A percentile compares a stretch with the other conserved stretches of the same genome.
Conservation (phyloP, 306 rosid species). For the Mimosa bimucronata region DNA sequence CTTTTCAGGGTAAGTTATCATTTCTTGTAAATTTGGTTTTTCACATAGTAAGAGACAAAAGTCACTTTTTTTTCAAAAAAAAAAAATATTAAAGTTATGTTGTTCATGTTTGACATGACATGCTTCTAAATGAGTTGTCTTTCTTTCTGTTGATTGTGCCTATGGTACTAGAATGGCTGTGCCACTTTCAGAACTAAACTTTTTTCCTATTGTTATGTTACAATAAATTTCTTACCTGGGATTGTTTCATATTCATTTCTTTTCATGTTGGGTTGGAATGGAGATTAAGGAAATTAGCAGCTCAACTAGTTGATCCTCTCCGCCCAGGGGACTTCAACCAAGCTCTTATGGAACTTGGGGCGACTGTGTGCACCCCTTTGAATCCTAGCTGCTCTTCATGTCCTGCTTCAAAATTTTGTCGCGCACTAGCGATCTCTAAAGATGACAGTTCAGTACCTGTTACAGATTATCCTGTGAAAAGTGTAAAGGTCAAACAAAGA, state of each 20-base stretch:
- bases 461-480: conserved; percentile 82
- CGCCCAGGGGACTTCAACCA: conserved; percentile 96
- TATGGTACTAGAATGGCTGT: neutral
- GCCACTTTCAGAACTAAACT: neutral
- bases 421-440: conserved; percentile 61
- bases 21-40: neutral
- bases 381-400: conserved; percentile 81
- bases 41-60: neutral
- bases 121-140: conserved; percentile 20
- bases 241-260: conserved; percentile 24
- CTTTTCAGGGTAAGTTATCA: neutral
- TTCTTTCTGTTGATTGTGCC: conserved; percentile 20
- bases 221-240: conserved; percentile 11
- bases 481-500: conserved; percentile 65
- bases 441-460: conserved; percentile 57
- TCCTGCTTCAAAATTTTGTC: conserved; percentile 74
- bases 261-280: conserved; percentile 35
- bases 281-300: conserved; percentile 78
- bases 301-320: conserved; percentile 77
- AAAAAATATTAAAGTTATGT: neutral
- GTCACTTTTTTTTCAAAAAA: neutral
- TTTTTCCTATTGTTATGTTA: neutral
- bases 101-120: conserved; percentile 17
- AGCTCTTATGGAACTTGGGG: conserved; percentile 97
- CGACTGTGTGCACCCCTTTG: conserved; percentile 74